Base-by-base conservation (phyloP, 1,284 basidiomycete genomes). In the Stygiomarasmius scandens region DNA sequence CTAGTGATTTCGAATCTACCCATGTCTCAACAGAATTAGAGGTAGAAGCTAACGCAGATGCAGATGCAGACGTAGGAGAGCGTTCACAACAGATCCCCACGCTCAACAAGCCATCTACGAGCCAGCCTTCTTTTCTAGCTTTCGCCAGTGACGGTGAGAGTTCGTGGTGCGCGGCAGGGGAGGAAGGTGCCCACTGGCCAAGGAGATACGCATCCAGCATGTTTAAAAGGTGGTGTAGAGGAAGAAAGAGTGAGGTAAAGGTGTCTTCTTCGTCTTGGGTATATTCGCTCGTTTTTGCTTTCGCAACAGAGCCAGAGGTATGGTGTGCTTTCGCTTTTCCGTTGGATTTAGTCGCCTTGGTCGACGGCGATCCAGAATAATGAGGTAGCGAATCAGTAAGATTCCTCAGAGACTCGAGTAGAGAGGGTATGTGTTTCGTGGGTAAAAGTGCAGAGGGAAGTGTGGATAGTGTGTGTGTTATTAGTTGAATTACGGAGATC, bases 141-240 rank as follows among this genome's bases (percentile, higher is more conserved):
- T 36, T 51, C 24, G 29, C 55, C 16, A 49, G 9, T 32, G n/a
- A n/a, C n/a, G n/a, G n/a, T n/a, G n/a, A n/a, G n/a, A n/a, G n/a
- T n/a, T n/a, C n/a, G n/a, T n/a, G n/a, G n/a, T n/a, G n/a, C 22
- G 49, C 38, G 20, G 25, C 2, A n/a, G 25, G 12, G 2, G 22
- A 44, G 11, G 49, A 51, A 34, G 64, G 62, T 0, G 63, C 68
- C 85, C 86, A 88, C 52, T 79, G 78, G 1, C 77, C 78, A 10
- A 90, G 70, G 0, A 91, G 74, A 64, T 79, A 86, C 1, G 77
- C 72, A 62, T 92, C 90, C 8, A 92, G 63, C 2, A 91, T 71
- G 14, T 74, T 74, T 22, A 92, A 74, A 60, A 85, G 83, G 32
- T 83, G 74, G 59, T 82, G 77, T 11, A 85, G 70, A 63, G 80